Conservation (phyloP, 192 early-diverging fungal species). For the Thamnidium elegans region DNA sequence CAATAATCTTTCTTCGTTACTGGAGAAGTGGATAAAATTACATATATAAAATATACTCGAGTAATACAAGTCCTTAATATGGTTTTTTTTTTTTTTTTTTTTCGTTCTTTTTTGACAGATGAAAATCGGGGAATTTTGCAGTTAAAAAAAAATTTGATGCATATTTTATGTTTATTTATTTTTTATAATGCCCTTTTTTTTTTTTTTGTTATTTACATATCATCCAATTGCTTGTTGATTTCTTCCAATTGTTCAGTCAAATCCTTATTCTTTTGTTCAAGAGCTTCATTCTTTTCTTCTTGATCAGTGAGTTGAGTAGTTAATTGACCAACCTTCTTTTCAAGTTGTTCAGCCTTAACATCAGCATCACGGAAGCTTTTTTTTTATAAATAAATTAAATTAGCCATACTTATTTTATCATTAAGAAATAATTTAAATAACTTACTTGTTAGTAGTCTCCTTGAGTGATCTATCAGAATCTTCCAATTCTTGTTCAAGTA, state of each 20-base stretch:
- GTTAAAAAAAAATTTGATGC: too few species aligned
- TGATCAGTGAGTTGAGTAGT: conserved; percentile 64
- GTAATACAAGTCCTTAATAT: not conserved
- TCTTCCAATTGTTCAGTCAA: conserved; percentile 73
- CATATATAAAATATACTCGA: not conserved
- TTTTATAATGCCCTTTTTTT: too few species aligned
- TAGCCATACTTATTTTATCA: not conserved
- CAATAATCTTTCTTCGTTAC: not conserved
- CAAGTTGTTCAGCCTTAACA: conserved; percentile 80
- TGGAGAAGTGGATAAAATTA: not conserved
- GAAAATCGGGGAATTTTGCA: too few species aligned
- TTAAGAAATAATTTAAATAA: not conserved
- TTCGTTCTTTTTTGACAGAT: too few species aligned
- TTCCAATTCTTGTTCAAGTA: conserved; percentile 52
- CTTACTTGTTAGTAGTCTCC: conserved; percentile 47
- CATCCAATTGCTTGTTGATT: conserved; percentile 72
- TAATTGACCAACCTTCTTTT: conserved; percentile 80
- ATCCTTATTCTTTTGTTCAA: conserved; percentile 57
- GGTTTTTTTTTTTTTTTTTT: too few species aligned
- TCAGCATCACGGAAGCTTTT: conserved; percentile 68
- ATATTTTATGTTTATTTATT: too few species aligned
- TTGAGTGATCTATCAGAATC: conserved; percentile 48
- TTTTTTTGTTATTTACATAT: conserved; percentile 52
- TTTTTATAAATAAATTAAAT: not conserved
- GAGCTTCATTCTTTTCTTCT: conserved; percentile 73